Evolutionary conservation across 116 monocot genomes (phyloP).

Genomic region (Trichopus zeylanicus): DNA sequence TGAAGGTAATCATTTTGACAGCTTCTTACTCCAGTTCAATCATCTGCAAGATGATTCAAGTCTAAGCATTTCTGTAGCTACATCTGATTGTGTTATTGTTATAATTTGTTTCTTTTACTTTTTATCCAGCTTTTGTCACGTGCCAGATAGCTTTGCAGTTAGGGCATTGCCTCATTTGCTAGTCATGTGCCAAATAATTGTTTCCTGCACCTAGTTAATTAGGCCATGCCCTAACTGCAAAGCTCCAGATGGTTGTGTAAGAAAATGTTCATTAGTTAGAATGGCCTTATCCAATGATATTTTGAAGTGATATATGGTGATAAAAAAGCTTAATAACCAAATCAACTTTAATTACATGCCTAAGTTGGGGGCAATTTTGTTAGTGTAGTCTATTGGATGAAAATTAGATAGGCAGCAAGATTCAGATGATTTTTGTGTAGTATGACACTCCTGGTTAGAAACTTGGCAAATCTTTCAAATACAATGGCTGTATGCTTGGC

Average conservation of each 20-base stretch:
- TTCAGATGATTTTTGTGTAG: neutral
- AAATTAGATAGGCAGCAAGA: neutral
- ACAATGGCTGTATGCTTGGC: too few relatives aligned
- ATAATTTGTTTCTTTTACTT: neutral
- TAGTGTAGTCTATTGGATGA: too few relatives aligned
- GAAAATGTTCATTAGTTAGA: too few relatives aligned
- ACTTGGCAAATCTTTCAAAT: too few relatives aligned
- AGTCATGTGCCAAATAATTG: neutral
- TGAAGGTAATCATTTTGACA: slow-evolving; percentile 34
- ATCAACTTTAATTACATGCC: too few relatives aligned
- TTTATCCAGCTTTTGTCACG: neutral
- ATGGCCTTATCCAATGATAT: too few relatives aligned
- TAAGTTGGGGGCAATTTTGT: too few relatives aligned
- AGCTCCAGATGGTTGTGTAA: too few relatives aligned
- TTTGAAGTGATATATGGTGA: too few relatives aligned
- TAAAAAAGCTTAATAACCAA: too few relatives aligned
- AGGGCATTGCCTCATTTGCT: neutral
- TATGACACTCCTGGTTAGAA: neutral
- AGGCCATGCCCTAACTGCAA: too few relatives aligned
- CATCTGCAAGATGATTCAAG: neutral
- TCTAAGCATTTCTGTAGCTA: neutral
- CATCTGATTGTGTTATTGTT: neutral
- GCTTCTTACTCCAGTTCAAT: neutral
- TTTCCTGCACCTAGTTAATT: neutral
- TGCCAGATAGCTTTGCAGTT: neutral